These are phyloP conservation scores for Sporisorium iseilematis-ciliati DNA, from an alignment of 1,284 basidiomycete genomes.

Conservation along the genomic window DNA sequence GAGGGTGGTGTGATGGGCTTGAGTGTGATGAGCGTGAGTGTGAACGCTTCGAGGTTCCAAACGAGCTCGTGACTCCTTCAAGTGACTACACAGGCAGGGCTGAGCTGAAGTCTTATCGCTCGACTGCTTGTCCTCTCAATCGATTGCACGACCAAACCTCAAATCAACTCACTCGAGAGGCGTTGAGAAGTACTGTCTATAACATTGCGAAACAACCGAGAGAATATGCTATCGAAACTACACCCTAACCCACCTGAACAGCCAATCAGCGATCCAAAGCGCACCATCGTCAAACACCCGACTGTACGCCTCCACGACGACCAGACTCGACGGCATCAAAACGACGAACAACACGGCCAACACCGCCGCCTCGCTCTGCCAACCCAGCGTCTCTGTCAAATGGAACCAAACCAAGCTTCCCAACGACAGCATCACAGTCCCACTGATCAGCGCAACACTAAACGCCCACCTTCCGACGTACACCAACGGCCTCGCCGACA, in stretches of 20 bases:
- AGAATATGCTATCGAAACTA: constrained; percentile 7
- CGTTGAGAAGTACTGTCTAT: no score
- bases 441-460: constrained; percentile 51
- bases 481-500: constrained; percentile 21
- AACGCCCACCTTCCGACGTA: constrained; percentile 51
- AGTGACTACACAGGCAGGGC: no score
- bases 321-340: constrained; percentile 32
- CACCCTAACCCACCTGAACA: constrained; percentile 47
- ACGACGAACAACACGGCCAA: constrained; percentile 33
- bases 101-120: no score
- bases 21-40: no score
- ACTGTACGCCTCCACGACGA: constrained; percentile 32
- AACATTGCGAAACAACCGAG: neutral
- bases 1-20: no score
- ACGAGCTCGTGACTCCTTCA: no score
- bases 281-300: constrained; percentile 42
- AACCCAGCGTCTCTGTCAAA: constrained; percentile 16
- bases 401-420: constrained; percentile 41
- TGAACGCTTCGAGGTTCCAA: no score
- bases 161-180: no score
- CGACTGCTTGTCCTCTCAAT: no score
- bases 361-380: constrained; percentile 23
- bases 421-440: constrained; percentile 53
- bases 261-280: constrained; percentile 30
- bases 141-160: no score